Percentiles rank a stretch among this genome's conserved stretches.
Conservation (phyloP, 1,139 yeast genomes). For the Debaryomyces fabryi region DNA sequence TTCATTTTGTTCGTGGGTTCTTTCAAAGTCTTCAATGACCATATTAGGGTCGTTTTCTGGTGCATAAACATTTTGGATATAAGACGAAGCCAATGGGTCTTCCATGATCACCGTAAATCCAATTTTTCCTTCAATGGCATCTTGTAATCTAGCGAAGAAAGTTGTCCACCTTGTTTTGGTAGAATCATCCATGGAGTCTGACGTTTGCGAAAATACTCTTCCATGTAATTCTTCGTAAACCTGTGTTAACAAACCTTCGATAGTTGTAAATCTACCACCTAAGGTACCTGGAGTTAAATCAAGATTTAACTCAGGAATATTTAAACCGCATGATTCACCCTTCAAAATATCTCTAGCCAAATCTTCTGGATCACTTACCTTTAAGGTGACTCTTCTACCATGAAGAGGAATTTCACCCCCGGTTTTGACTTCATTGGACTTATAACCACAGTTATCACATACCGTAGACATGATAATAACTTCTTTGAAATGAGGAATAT, state of each 20-base stretch:
- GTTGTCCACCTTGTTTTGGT: conserved; percentile 78
- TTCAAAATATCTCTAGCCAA: conserved; percentile 92
- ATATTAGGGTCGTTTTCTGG: conserved; percentile 98
- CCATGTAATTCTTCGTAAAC: conserved; percentile 87
- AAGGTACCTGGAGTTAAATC: conserved; percentile 96
- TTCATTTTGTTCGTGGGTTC: conserved; percentile 87
- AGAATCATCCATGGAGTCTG: conserved; percentile 87
- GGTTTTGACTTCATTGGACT: conserved; percentile 96
- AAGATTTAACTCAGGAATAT: conserved; percentile 82
- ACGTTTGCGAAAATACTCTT: conserved; percentile 81
- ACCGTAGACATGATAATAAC: conserved; percentile 95
- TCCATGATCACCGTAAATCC: conserved; percentile 86
- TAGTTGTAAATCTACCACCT: conserved; percentile 97
- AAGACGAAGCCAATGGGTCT: conserved; percentile 94
- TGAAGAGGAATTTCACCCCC: conserved; percentile 94
- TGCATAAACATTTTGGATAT: conserved; percentile 95
- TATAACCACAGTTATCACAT: conserved; percentile 92
- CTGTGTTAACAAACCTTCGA: conserved; percentile 89
- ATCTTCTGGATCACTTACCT: conserved; percentile 90
- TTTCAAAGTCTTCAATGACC: conserved; percentile 85
- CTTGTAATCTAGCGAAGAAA: conserved; percentile 73
- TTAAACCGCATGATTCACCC: conserved; percentile 88
- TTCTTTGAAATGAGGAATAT: conserved; percentile 97
- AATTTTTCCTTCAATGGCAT: conserved; percentile 81
- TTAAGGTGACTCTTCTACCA: conserved; percentile 75